These are phyloP conservation scores for Yarrowia alimentaria DNA, from an alignment of 805 yeast species.

Conservation along the genomic window DNA sequence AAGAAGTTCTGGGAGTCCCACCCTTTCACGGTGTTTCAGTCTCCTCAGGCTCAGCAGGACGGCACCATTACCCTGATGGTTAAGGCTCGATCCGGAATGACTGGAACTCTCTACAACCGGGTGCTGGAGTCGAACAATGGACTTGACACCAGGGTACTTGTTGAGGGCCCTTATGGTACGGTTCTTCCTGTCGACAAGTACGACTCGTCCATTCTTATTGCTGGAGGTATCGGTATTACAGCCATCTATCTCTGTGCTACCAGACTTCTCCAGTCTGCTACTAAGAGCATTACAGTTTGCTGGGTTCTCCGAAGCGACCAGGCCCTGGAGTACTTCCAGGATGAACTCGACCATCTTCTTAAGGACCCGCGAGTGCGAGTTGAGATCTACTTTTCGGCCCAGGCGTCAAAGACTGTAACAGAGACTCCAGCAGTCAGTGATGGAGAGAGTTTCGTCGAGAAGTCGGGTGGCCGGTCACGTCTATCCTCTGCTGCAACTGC, in stretches of 20 bases:
- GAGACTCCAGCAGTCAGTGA: background rate
- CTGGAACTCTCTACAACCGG: slow-evolving; percentile 43
- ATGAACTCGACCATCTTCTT: slow-evolving; percentile 41
- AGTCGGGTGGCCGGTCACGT: background rate
- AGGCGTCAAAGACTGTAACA: background rate
- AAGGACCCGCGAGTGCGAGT: slow-evolving; percentile 10
- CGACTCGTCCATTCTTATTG: slow-evolving; percentile 50
- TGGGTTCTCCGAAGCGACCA: slow-evolving; percentile 63
- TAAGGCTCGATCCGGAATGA: slow-evolving; percentile 56
- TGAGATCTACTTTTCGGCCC: slow-evolving; percentile 13
- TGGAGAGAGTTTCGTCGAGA: background rate
- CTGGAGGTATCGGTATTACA: slow-evolving; percentile 67
- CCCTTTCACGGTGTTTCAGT: slow-evolving; percentile 55
- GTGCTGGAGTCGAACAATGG: slow-evolving; percentile 27
- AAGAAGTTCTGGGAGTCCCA: slow-evolving; percentile 66
- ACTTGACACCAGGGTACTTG: slow-evolving; percentile 41
- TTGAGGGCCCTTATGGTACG: slow-evolving; percentile 67
- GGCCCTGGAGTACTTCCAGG: slow-evolving; percentile 50
- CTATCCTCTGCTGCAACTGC: slow-evolving; percentile 4
- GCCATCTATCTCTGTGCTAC: slow-evolving; percentile 51
- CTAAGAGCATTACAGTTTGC: slow-evolving; percentile 12
- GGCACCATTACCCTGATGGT: slow-evolving; percentile 49
- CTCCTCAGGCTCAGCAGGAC: slow-evolving; percentile 39
- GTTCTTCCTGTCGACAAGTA: slow-evolving; percentile 50
- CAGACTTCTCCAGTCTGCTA: slow-evolving; percentile 30